These are phyloP conservation scores for Euphorbia peplus DNA, from an alignment of 345 rosid genomes.

Conservation along the genomic window DNA sequence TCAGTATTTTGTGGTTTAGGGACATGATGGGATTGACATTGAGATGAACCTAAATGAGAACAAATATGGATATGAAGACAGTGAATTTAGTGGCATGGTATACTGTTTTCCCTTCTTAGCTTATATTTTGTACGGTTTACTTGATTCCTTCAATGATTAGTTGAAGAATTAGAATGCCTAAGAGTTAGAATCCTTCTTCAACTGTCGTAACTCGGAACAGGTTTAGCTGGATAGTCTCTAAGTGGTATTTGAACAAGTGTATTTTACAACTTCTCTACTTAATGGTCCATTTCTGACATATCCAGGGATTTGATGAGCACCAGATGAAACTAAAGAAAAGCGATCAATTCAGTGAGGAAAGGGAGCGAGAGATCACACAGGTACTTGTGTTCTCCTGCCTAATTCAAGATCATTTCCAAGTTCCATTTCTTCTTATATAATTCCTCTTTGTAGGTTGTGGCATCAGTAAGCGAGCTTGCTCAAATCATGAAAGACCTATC, in stretches of 20 bases:
- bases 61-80: slow-evolving; percentile 57
- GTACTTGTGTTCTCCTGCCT: slow-evolving; percentile 14
- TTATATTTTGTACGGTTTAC: background rate
- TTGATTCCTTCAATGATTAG: background rate
- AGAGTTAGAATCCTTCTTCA: background rate
- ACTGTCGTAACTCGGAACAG: background rate
- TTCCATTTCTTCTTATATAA: background rate
- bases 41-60: slow-evolving; percentile 79
- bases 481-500: slow-evolving; percentile 98
- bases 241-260: background rate
- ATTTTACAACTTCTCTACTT: background rate
- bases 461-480: slow-evolving; percentile 89
- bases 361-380: slow-evolving; percentile 98
- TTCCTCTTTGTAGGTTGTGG: slow-evolving; percentile 62
- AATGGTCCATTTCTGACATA: background rate
- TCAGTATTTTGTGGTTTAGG: slow-evolving; percentile 27
- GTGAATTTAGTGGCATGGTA: slow-evolving; percentile 77
- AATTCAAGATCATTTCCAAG: background rate
- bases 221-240: background rate
- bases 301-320: slow-evolving; percentile 64
- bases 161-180: background rate
- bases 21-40: slow-evolving; percentile 75
- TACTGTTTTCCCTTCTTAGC: background rate
- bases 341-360: slow-evolving; percentile 68
- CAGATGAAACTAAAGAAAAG: slow-evolving; percentile 76